Conservation (phyloP, 352 stramenopile species). For the Globisporangium sylvaticum region DNA sequence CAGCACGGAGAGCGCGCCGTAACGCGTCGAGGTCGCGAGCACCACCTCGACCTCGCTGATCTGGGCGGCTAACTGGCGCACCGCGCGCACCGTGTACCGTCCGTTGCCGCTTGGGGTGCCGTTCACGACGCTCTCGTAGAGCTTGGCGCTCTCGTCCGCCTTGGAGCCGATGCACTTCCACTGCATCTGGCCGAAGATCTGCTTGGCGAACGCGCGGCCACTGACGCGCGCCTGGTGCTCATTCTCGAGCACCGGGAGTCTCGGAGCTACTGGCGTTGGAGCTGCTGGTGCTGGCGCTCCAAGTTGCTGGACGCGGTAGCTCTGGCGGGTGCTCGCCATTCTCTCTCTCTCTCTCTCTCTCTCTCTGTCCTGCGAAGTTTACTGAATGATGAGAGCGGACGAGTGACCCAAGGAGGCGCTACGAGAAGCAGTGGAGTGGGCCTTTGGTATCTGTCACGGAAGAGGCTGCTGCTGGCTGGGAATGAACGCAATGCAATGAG, state of each 20-base stretch:
- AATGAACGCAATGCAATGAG: not conserved
- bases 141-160: conserved; percentile 47
- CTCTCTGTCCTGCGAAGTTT: not conserved
- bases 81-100: conserved; percentile 47
- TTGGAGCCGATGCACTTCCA: conserved; percentile 62
- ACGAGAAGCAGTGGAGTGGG: too few relatives aligned
- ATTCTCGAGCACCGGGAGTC: conserved; percentile 33
- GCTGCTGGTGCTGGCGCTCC: conserved; percentile 1
- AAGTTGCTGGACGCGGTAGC: not conserved
- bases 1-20: conserved; percentile 36
- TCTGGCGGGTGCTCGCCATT: not conserved
- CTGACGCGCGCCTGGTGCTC: conserved; percentile 50
- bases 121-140: conserved; percentile 44
- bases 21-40: conserved; percentile 33
- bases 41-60: conserved; percentile 54
- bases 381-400: not conserved
- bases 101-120: not conserved
- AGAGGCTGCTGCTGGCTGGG: not conserved
- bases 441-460: not conserved
- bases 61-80: conserved; percentile 43
- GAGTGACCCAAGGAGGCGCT: not conserved
- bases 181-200: conserved; percentile 63
- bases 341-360: not conserved
- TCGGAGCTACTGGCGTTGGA: not conserved
- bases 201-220: conserved; percentile 55